Evolutionary conservation across 176 grass and related monocot genomes (phyloP).

Genomic region (Triticum turgidum): DNA sequence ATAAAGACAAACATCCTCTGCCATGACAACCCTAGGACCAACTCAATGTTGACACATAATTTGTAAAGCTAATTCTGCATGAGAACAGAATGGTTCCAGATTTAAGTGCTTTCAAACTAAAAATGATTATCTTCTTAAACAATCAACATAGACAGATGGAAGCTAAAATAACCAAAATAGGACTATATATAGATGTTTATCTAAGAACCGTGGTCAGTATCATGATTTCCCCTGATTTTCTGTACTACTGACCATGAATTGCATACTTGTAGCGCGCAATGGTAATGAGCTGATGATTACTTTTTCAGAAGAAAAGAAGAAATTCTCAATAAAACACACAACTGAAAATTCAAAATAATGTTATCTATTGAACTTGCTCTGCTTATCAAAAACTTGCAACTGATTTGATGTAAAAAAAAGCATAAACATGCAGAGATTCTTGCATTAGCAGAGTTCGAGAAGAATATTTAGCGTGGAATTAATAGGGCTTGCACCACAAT

Average conservation of each 20-base stretch:
- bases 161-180: not conserved
- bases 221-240: constrained; percentile 14
- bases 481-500: not conserved
- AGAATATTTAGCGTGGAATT: not conserved
- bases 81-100: not conserved
- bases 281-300: not conserved
- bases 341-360: not conserved
- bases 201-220: not conserved
- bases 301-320: not conserved
- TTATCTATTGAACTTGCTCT: not conserved
- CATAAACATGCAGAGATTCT: not conserved
- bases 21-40: not conserved
- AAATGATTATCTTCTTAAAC: constrained; percentile 10
- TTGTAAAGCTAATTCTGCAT: not conserved
- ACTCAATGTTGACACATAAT: not conserved
- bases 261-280: constrained; percentile 2
- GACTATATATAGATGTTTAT: not conserved
- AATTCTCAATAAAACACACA: not conserved
- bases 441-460: not conserved
- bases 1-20: not conserved
- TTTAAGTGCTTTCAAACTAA: not conserved
- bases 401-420: not conserved
- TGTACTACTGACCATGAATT: not conserved
- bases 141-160: not conserved
- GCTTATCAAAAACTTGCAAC: not conserved